phyloP scores from a whole-genome alignment of 208 protist genomes.

The Trypanosomatidae sp. region DNA sequence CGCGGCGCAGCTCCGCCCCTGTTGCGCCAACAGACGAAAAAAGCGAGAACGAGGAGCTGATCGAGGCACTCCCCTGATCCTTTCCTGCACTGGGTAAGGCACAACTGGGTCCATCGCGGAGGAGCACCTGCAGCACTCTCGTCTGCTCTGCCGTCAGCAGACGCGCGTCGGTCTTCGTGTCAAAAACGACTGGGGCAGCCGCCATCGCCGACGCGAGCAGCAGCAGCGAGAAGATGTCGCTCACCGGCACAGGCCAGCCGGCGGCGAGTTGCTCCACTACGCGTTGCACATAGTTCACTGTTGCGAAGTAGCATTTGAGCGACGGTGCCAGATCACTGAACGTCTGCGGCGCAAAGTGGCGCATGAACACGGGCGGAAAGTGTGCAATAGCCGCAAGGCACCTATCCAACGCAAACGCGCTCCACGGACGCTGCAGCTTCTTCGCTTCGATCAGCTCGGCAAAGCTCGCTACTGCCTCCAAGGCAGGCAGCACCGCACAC shows the following conservation, averaged over 20 bases:
- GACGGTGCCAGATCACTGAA: constrained; percentile 53
- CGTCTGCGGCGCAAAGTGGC: constrained; percentile 57
- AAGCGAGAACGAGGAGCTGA: neutral
- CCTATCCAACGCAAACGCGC: constrained; percentile 41
- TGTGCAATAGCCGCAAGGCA: constrained; percentile 42
- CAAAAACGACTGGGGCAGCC: constrained; percentile 11
- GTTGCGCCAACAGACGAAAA: neutral
- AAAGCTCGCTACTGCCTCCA: constrained; percentile 34
- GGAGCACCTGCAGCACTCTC: constrained; percentile 9
- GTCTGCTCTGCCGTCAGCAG: constrained; percentile 24
- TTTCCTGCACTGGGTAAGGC: too few species aligned
- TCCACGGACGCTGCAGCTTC: constrained; percentile 67
- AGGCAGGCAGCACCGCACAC: constrained; percentile 36
- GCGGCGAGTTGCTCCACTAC: constrained; percentile 51
- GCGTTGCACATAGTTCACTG: constrained; percentile 59
- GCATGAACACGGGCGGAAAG: constrained; percentile 38
- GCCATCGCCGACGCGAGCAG: constrained; percentile 32
- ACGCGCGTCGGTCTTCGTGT: neutral
- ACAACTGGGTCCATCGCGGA: constrained; percentile 6
- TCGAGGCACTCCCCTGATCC: neutral
- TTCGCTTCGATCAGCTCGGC: constrained; percentile 52
- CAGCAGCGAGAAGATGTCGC: constrained; percentile 62
- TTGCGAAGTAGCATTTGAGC: constrained; percentile 73
- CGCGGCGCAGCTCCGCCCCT: neutral
- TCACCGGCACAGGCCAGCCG: constrained; percentile 68